A percentile compares a stretch with the other conserved stretches of the same genome.
Evolutionary conservation across 2,329 filamentous ascomycete genomes (phyloP).

Genomic region (Monilinia fructigena): DNA sequence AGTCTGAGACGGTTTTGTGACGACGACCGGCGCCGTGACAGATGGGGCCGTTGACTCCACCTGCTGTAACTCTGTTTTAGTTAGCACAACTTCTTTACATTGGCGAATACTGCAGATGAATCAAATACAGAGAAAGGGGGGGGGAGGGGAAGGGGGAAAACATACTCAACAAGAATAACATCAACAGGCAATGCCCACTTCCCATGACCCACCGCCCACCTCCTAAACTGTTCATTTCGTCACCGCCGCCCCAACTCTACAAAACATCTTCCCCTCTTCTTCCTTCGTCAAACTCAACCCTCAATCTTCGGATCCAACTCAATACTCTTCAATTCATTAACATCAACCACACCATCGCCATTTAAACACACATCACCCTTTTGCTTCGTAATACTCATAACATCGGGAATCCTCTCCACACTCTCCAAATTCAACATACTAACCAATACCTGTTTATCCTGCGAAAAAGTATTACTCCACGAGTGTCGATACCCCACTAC

Average conservation of each 20-base stretch:
- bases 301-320: conserved; percentile 19
- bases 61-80: conserved; percentile 44
- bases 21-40: conserved; percentile 49
- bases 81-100: conserved; percentile 4
- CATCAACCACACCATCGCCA: conserved; percentile 1
- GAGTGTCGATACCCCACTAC: conserved; percentile 47
- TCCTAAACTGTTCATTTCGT: conserved; percentile 49
- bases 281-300: conserved; percentile 19
- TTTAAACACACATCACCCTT: not conserved
- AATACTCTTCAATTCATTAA: conserved; percentile 22
- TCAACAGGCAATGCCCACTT: conserved; percentile 47
- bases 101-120: not conserved
- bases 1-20: conserved; percentile 48
- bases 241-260: conserved; percentile 45
- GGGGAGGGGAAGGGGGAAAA: not conserved
- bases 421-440: conserved; percentile 45
- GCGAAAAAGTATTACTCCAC: conserved; percentile 45
- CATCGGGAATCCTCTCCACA: conserved; percentile 44
- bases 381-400: conserved; percentile 35
- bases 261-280: conserved; percentile 40
- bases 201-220: conserved; percentile 46
- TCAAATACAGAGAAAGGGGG: not conserved
- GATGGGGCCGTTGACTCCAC: conserved; percentile 47
- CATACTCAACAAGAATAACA: conserved; percentile 48
- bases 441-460: conserved; percentile 45